These are phyloP conservation scores for Moricandia arvensis DNA, from an alignment of 345 rosid species.

Conservation along the genomic window DNA sequence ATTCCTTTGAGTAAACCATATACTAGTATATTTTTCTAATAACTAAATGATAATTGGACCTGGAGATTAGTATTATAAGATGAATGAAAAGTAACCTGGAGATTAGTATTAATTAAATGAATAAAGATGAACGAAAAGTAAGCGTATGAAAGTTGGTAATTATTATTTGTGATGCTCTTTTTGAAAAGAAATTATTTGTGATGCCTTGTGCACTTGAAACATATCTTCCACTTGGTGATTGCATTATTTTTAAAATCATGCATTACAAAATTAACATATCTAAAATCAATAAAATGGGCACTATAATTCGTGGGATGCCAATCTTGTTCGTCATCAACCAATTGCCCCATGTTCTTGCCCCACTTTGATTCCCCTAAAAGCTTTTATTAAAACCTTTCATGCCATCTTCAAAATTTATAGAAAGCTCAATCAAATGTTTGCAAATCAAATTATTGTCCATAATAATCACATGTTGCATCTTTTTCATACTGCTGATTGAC, in stretches of 20 bases:
- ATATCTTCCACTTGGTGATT: slow-evolving; percentile 23
- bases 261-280: neutral
- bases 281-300: neutral
- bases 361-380: slow-evolving; percentile 30
- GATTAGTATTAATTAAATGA: neutral
- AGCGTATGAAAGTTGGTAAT: slow-evolving; percentile 20
- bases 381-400: neutral
- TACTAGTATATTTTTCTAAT: neutral
- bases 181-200: too few relatives aligned
- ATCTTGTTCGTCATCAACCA: slow-evolving; percentile 33
- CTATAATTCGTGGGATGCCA: slow-evolving; percentile 16
- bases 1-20: too few relatives aligned
- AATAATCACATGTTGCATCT: neutral
- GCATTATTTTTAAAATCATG: neutral
- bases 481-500: neutral
- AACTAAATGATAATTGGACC: neutral
- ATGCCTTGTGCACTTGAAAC: slow-evolving; percentile 18
- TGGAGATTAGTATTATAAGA: too few relatives aligned
- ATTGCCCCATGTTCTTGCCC: slow-evolving; percentile 34
- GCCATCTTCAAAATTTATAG: neutral
- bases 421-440: neutral
- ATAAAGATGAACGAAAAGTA: neutral
- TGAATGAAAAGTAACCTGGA: neutral
- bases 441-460: neutral
- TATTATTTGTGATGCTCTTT: too few relatives aligned